Conservation (phyloP, 768 basidiomycete genomes). For the Suillus sp. region DNA sequence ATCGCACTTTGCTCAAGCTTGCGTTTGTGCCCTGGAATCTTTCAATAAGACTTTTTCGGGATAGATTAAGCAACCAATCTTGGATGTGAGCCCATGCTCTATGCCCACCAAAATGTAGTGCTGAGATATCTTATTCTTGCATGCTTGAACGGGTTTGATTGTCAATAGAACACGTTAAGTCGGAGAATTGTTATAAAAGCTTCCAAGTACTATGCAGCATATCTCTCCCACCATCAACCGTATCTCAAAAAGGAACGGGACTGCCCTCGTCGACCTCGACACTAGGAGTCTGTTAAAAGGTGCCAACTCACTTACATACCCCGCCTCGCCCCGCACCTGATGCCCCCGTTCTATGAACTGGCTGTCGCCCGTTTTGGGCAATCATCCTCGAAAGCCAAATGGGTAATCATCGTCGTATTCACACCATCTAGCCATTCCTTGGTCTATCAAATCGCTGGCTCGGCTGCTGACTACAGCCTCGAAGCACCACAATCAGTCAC, state of each 20-base stretch:
- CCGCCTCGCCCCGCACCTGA: conserved; percentile 15
- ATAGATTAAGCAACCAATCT: conserved; percentile 33
- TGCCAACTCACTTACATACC: conserved; percentile 10
- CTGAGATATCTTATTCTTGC: conserved; percentile 15
- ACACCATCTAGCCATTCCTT: conserved; percentile 32
- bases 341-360: conserved; percentile 38
- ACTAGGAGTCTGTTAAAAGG: neutral
- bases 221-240: conserved; percentile 19
- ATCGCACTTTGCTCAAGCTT: conserved; percentile 19
- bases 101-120: conserved; percentile 8
- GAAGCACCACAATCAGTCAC: conserved; percentile 38
- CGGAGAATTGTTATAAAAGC: conserved; percentile 10
- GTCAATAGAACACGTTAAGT: conserved; percentile 22
- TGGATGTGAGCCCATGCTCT: conserved; percentile 16
- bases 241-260: conserved; percentile 24
- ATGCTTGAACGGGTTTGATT: conserved; percentile 15
- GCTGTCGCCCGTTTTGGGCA: conserved; percentile 31
- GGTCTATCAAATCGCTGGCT: conserved; percentile 34
- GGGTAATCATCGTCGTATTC: conserved; percentile 32
- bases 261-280: neutral
- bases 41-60: conserved; percentile 36
- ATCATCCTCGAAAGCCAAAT: conserved; percentile 24
- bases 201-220: conserved; percentile 3
- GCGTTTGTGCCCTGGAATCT: conserved; percentile 23
- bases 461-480: conserved; percentile 29